Conservation (phyloP, 441 rosid genomes). For the Melastoma candidum region DNA sequence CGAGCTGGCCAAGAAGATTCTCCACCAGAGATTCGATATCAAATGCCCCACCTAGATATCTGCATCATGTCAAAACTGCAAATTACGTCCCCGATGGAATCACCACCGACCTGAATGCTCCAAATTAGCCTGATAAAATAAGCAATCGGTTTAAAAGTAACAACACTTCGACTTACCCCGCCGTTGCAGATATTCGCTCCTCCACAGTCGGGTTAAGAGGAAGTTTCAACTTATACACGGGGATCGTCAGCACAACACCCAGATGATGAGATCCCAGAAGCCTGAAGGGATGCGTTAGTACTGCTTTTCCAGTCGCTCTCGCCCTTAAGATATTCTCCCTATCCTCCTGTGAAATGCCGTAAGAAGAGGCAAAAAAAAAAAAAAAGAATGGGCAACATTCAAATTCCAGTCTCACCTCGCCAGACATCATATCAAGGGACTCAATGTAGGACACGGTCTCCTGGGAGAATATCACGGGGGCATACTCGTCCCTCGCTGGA, state of each 20-base stretch:
- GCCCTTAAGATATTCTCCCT: slow-evolving; percentile 83
- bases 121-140: too few species aligned
- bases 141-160: too few species aligned
- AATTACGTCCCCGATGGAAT: too few species aligned
- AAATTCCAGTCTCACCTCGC: slow-evolving; percentile 46
- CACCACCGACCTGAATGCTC: too few species aligned
- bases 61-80: slow-evolving; percentile 14
- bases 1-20: slow-evolving; percentile 90
- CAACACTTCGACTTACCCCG: slow-evolving; percentile 40
- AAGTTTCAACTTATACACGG: slow-evolving; percentile 82
- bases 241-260: slow-evolving; percentile 95
- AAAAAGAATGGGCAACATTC: slow-evolving; percentile 6
- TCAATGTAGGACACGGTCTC: slow-evolving; percentile 80
- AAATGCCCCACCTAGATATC: slow-evolving; percentile 95
- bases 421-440: slow-evolving; percentile 98
- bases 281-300: slow-evolving; percentile 83
- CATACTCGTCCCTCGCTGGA: slow-evolving; percentile 83
- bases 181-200: slow-evolving; percentile 77
- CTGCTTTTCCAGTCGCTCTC: slow-evolving; percentile 85
- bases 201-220: slow-evolving; percentile 46
- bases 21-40: slow-evolving; percentile 98
- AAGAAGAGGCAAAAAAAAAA: neutral
- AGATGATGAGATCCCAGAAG: slow-evolving; percentile 82
- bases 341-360: slow-evolving; percentile 58
- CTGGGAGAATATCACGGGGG: slow-evolving; percentile 92